Evolutionary conservation across 176 grass and related monocot genomes (phyloP), one percentile per base, ranked within the genome.

Genomic region (Pontederia paniculata): DNA sequence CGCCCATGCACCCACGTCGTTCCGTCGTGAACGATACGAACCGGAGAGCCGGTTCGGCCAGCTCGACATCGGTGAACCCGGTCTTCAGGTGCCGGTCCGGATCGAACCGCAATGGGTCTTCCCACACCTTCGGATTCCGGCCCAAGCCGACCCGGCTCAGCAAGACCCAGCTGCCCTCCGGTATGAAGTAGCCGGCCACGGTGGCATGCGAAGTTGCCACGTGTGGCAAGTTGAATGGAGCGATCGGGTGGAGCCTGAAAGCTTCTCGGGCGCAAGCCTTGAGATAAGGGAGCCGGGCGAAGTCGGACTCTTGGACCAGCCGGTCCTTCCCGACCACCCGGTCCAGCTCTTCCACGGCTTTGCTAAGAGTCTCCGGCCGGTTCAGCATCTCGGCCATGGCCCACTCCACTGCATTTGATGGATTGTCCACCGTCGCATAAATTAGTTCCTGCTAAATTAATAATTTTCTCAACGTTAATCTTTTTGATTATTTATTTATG

Each of bases 381-480:
- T 72, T 68, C 55, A 82, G 44, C 67, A 82, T 46, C 67, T 82
- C 67, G 3, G 68, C 54, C 2, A 72, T 16, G 1, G 67, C 78
- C 78, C 78, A 81, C 55, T 76, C 77, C 4, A 51, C 67, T 15
- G 48, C 67, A 20, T 82, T 72, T 0, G 73, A 72, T n/a, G 73
- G 67, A 48, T 73, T 82, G 44, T 82, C 79, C 8, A 63, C 22
- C 2, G 16, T 54, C 3, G 73, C 79, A 9, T 66, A 25, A 10
- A 65, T 20, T 1, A 76, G 23, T 20, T 76, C 79, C 67, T 57
- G 21, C 41, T 48, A 7, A 55, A 55, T 51, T 51, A n/a, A n/a
- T n/a, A n/a, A n/a, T n/a, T n/a, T n/a, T n/a, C n/a, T n/a, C n/a
- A n/a, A n/a, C n/a, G n/a, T n/a, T n/a, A n/a, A n/a, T n/a, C n/a